Evolutionary conservation across 1,284 basidiomycete species (phyloP).

Genomic region (Puccinia triticina): DNA sequence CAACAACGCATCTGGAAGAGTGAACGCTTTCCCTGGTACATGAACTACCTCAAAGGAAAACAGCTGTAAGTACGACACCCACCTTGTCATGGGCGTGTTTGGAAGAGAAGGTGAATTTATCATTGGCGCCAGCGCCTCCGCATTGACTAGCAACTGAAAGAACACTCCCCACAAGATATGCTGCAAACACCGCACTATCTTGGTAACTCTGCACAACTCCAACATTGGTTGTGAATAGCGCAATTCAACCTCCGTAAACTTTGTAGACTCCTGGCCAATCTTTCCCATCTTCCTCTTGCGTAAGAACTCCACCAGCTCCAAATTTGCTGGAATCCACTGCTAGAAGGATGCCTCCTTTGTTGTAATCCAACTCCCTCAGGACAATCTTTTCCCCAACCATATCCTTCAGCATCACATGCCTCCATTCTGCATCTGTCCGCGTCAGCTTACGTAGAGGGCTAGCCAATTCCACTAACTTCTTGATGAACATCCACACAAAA

Average conservation of each 20-base stretch:
- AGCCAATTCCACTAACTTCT: neutral
- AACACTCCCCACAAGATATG: conserved; percentile 12
- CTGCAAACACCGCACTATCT: neutral
- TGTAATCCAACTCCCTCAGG: neutral
- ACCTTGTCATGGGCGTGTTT: conserved; percentile 21
- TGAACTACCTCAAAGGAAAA: conserved; percentile 27
- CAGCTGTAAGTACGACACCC: conserved; percentile 14
- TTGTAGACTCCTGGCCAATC: conserved; percentile 16
- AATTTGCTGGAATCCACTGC: conserved; percentile 14
- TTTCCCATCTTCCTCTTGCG: conserved; percentile 21
- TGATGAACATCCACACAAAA: conserved; percentile 41
- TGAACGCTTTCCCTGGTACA: conserved; percentile 7
- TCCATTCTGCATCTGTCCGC: neutral
- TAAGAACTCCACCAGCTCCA: neutral
- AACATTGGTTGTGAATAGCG: conserved; percentile 29
- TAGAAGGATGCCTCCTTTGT: neutral
- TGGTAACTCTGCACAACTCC: conserved; percentile 33
- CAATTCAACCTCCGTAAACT: conserved; percentile 7
- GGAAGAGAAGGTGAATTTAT: conserved; percentile 16
- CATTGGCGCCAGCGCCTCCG: conserved; percentile 6
- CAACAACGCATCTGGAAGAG: conserved; percentile 17
- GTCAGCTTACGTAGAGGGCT: conserved; percentile 11
- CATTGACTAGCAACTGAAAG: conserved; percentile 21
- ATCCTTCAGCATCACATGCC: neutral
- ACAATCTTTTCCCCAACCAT: neutral